Conservation (phyloP, 129 eudicot genomes). For the Flaveria trinervia region DNA sequence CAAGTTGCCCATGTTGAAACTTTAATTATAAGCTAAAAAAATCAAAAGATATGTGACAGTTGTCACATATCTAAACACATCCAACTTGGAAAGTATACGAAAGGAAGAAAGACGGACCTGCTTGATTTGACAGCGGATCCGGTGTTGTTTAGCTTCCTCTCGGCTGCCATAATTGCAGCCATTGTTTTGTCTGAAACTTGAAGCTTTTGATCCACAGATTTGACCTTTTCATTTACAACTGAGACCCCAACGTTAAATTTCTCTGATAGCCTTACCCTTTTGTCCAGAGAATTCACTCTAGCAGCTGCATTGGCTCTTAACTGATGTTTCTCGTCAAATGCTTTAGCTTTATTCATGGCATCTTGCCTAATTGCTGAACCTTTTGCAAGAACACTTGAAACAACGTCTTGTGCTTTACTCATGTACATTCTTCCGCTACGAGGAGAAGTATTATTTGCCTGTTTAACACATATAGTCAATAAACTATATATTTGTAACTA, state of each 20-base stretch:
- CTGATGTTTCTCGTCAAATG: constrained; percentile 93
- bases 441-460: constrained; percentile 49
- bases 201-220: constrained; percentile 91
- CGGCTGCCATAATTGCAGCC: constrained; percentile 96
- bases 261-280: constrained; percentile 76
- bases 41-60: no score
- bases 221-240: constrained; percentile 89
- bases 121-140: constrained; percentile 99
- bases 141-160: constrained; percentile 83
- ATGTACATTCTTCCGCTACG: constrained; percentile 73
- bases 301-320: constrained; percentile 93
- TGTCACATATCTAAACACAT: no score
- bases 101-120: constrained; percentile 47
- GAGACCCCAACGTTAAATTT: constrained; percentile 83
- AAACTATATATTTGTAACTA: not conserved
- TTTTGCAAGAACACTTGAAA: constrained; percentile 80
- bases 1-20: constrained; percentile 9
- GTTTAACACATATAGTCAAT: not conserved
- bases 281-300: constrained; percentile 69
- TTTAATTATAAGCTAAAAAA: not conserved
- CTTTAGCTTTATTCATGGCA: constrained; percentile 87
- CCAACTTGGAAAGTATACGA: not conserved
- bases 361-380: constrained; percentile 90
- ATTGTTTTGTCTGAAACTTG: constrained; percentile 97
- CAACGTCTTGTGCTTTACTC: constrained; percentile 91